Conservation (phyloP, 495 filamentous ascomycete species). For the Talaromyces adpressus region DNA sequence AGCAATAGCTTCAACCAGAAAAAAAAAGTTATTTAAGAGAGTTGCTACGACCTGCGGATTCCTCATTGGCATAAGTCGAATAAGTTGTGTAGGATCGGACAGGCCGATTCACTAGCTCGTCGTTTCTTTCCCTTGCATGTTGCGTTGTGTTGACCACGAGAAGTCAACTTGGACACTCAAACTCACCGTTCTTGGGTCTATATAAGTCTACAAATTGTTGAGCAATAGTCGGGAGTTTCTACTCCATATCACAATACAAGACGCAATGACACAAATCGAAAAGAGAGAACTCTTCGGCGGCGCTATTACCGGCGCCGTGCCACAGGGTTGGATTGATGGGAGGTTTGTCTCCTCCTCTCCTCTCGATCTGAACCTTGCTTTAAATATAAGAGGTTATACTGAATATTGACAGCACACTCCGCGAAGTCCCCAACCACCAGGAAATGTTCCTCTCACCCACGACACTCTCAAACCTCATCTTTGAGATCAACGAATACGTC, state of each 20-base stretch:
- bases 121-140: not conserved
- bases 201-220: not conserved
- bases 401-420: conserved; percentile 52
- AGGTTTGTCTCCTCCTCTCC: conserved; percentile 46
- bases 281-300: conserved; percentile 69
- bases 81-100: not conserved
- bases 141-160: not conserved
- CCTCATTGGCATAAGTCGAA: not conserved
- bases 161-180: too few relatives aligned
- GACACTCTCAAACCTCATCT: conserved; percentile 72
- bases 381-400: not conserved
- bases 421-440: conserved; percentile 89
- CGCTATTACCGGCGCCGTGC: conserved; percentile 66
- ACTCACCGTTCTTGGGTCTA: not conserved
- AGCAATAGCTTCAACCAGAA: not conserved
- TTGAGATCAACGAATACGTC: conserved; percentile 70
- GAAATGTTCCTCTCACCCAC: conserved; percentile 82
- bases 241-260: not conserved
- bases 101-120: not conserved
- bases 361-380: not conserved
- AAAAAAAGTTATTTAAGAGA: not conserved
- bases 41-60: not conserved
- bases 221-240: not conserved
- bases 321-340: conserved; percentile 68
- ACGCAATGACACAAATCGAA: conserved; percentile 28